Evolutionary conservation across 2,329 filamentous ascomycete species (phyloP).

Genomic region (Fusarium stilboides): DNA sequence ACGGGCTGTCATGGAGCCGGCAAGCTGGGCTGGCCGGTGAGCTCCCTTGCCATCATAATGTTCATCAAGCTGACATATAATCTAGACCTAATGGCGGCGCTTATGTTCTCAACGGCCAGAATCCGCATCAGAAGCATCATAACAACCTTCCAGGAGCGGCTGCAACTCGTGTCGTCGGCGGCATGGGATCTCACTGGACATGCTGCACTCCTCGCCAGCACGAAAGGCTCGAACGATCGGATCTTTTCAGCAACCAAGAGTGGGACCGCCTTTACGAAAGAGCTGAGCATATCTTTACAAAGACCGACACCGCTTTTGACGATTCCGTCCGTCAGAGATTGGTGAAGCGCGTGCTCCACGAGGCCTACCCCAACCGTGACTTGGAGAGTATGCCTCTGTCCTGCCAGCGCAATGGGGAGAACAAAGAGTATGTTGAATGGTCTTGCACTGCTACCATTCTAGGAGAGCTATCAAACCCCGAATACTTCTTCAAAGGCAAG

Average conservation of each 20-base stretch:
- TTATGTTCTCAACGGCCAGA: slow-evolving; percentile 5
- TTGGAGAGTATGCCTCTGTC: slow-evolving; percentile 10
- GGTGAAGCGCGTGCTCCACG: not conserved
- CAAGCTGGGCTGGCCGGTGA: not conserved
- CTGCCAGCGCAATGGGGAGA: not conserved
- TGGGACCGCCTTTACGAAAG: not conserved
- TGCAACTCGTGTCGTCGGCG: slow-evolving; percentile 5
- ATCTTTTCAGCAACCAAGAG: not conserved
- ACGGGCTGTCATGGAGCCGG: not conserved
- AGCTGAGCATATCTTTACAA: slow-evolving; percentile 1
- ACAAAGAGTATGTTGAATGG: slow-evolving; percentile 8
- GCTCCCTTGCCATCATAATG: rapidly evolving
- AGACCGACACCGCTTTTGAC: not conserved
- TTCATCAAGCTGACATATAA: rapidly evolving
- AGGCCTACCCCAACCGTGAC: not conserved
- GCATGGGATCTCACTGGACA: slow-evolving; percentile 20
- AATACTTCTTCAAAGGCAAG: not conserved
- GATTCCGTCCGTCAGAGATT: slow-evolving; percentile 5
- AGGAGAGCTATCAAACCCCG: not conserved
- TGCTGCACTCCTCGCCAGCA: slow-evolving; percentile 11
- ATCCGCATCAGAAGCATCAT: not conserved
- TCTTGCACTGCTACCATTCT: slow-evolving; percentile 20
- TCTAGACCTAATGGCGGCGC: not conserved
- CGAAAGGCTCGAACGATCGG: not conserved
- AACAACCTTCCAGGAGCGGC: slow-evolving; percentile 7